Evolutionary conservation across 2,329 filamentous ascomycete species (phyloP), one percentile per base, ranked within the genome.

Genomic region (Hypoxylon sp.): DNA sequence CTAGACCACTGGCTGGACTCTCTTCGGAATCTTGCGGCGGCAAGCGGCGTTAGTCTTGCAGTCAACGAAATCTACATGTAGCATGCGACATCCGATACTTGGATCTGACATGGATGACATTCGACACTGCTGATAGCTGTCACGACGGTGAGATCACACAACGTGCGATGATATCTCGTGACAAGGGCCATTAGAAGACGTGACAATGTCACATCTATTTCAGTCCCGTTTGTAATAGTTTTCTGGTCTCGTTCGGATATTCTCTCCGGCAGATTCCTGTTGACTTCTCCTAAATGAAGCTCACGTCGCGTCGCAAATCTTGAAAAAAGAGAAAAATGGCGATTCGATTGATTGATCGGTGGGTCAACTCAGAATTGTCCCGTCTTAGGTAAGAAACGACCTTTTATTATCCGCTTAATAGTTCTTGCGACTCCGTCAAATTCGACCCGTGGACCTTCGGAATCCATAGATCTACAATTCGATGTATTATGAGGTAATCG

Each of bases 81-180:
- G 57, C 38, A 65, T 68, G 36, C 7, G 21, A 38, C 49, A 60
- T 49, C 45, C 36, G 41, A 52, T 49, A 23, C 25, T 14, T 64
- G 23, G 21, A 69, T 62, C 30, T 65, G 57, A 52, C 48, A 60
- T 60, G 57, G 41, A 51, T 58, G 58, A 49, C 49, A 55, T 53
- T 56, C 17, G 63, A 58, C 25, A 51, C 41, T 41, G 57, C 38
- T 65, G 50, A 58, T 45, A 41, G 6, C 41, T 60, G 61, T 68
- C 61, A 68, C 58, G 56, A 63, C 41, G 57, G 34, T 11, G 32
- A 32, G 32, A 52, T 60, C 60, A 63, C 64, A 65, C 55, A 68
- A 52, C 56, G 34, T 68, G 34, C 34, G 45, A 65, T 63, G 46
- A 57, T 28, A 34, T 65, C 65, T 70, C 53, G 65, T 70, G 68